Evolutionary conservation across 106 monocot species (phyloP), one percentile per base, ranked within the genome.

Genomic region (Allium cepa): DNA sequence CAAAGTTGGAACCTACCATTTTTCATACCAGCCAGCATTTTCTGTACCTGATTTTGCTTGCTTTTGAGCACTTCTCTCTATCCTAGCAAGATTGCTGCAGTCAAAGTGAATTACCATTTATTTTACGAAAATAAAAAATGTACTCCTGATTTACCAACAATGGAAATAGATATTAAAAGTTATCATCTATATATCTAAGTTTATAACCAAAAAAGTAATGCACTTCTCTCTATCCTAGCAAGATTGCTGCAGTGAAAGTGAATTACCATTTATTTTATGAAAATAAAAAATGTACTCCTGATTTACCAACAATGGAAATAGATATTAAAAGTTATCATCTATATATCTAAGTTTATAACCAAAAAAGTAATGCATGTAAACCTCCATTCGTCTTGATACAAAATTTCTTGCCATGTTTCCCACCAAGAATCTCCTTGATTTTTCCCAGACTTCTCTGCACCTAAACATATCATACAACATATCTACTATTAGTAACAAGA

Each of bases 351-450:
- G 22, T 22, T 22, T 22, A 0, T 36, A 36, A 36, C 36, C 36
- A 36, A 36, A 36, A n/a, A 36, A 36, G 36, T 36, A 36, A 36
- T 36, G 97, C 97, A 83, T 36, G 45, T 51, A 26, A 75, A 99
- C 97, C 97, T 99, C 97, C 92, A 99, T 79, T 92, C 90, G 82
- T 99, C 92, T 79, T 99, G 97, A 75, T 92, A 90, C 45, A 99
- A 77, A 80, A 90, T 79, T 79, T 99, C 97, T 73, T 90, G 79
- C 97, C 97, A 99, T 67, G 92, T 99, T 81, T 99, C 97, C 97
- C 92, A 90, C 97, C 97, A 99, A 65, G 92, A 89, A 83, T 99
- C 97, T 75, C 92, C 97, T 71, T 82, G 87, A 83, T 99, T 99
- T 73, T 75, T 90, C 46, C 97, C 97, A 66, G 87, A 87, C 77